Evolutionary conservation across 2,329 filamentous ascomycete genomes (phyloP).

Genomic region (Fusarium citri): DNA sequence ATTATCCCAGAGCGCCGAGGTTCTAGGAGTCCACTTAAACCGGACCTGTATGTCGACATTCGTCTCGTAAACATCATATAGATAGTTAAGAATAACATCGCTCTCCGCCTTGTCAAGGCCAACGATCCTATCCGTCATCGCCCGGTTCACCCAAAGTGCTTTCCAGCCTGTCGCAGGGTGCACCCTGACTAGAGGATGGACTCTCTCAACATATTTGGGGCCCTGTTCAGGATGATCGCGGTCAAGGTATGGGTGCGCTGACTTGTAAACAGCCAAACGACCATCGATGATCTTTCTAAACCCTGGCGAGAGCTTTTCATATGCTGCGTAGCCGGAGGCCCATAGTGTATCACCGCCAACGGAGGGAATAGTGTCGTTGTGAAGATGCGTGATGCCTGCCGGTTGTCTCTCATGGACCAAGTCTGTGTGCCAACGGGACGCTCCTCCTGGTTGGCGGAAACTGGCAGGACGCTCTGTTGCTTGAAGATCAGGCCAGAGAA

Average conservation of each 20-base stretch:
- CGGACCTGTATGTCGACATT: slow-evolving; percentile 79
- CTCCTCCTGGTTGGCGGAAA: slow-evolving; percentile 75
- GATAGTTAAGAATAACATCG: slow-evolving; percentile 73
- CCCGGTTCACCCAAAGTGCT: slow-evolving; percentile 76
- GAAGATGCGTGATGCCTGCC: slow-evolving; percentile 76
- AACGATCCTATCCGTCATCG: slow-evolving; percentile 75
- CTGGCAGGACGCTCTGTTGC: slow-evolving; percentile 69
- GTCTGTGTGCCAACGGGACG: slow-evolving; percentile 76
- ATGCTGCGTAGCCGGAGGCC: slow-evolving; percentile 77
- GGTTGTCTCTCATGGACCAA: slow-evolving; percentile 78
- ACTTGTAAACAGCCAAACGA: slow-evolving; percentile 71
- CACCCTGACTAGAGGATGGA: slow-evolving; percentile 75
- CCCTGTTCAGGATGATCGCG: slow-evolving; percentile 70
- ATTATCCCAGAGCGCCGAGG: slow-evolving; percentile 79
- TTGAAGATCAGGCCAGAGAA: slow-evolving; percentile 77
- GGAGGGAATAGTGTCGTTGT: slow-evolving; percentile 74
- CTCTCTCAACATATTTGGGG: slow-evolving; percentile 73
- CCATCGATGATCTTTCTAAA: slow-evolving; percentile 80
- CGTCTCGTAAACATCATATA: slow-evolving; percentile 75
- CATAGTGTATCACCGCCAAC: slow-evolving; percentile 78
- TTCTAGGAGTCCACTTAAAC: slow-evolving; percentile 76
- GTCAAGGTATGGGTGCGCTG: slow-evolving; percentile 75
- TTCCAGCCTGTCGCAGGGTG: slow-evolving; percentile 83
- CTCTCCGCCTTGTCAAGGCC: slow-evolving; percentile 77
- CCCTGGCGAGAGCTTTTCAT: slow-evolving; percentile 76